Evolutionary conservation across 2,329 filamentous ascomycete species (phyloP).

Genomic region (Stromatinia cepivora): DNA sequence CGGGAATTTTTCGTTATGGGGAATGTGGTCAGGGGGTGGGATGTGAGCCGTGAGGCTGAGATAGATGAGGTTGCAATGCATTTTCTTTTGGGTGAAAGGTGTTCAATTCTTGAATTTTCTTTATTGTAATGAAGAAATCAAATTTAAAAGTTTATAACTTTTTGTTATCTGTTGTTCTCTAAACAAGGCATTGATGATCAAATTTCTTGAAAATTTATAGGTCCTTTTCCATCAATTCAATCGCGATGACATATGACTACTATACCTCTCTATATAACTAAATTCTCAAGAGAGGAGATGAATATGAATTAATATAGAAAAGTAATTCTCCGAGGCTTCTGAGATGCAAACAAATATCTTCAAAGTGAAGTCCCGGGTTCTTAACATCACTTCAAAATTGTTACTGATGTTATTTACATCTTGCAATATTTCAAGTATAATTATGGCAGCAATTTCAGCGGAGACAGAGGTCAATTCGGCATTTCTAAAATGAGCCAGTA

Average conservation of each 20-base stretch:
- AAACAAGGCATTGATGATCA: not conserved
- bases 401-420: not conserved
- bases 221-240: not conserved
- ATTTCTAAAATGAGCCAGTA: not conserved
- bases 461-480: not conserved
- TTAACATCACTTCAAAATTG: not conserved
- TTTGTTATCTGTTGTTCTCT: not conserved
- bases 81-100: not conserved
- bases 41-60: not conserved
- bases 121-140: not conserved
- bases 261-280: not conserved
- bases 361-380: not conserved
- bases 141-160: not conserved
- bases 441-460: not conserved
- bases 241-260: not conserved
- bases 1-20: slow-evolving; percentile 8
- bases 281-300: not conserved
- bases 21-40: slow-evolving; percentile 7
- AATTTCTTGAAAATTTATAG: not conserved
- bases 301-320: not conserved
- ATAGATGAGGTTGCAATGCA: not conserved
- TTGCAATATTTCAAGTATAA: not conserved
- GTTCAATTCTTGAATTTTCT: not conserved
- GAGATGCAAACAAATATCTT: not conserved
- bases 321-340: not conserved